These are phyloP conservation scores for Kokia cookei DNA, from an alignment of 441 rosid species.

Conservation along the genomic window DNA sequence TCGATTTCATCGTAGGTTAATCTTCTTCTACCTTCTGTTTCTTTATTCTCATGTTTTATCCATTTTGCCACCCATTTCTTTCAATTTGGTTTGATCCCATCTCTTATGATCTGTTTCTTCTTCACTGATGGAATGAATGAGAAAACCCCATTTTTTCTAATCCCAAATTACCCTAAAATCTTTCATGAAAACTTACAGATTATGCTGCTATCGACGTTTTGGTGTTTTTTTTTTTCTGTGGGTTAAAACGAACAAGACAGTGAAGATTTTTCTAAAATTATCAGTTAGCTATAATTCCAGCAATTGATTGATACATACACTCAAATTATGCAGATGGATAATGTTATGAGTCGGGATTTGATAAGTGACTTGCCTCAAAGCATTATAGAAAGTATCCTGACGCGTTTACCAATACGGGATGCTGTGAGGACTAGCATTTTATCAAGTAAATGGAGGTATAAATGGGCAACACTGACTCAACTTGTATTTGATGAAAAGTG, in stretches of 20 bases:
- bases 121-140: background rate
- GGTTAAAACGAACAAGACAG: background rate
- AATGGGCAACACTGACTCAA: conserved; percentile 60
- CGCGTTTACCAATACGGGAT: conserved; percentile 61
- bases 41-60: background rate
- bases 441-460: conserved; percentile 78
- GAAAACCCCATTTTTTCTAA: background rate
- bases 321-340: conserved; percentile 37
- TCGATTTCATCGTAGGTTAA: background rate
- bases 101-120: background rate
- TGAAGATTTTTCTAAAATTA: background rate
- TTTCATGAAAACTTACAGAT: background rate
- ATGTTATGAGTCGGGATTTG: conserved; percentile 29
- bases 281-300: background rate
- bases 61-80: background rate
- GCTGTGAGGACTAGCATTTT: conserved; percentile 68
- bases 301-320: background rate
- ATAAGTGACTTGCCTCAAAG: conserved; percentile 65
- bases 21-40: background rate
- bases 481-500: conserved; percentile 71
- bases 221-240: background rate
- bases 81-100: background rate
- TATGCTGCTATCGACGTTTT: background rate
- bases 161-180: background rate
- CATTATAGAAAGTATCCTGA: conserved; percentile 67